Evolutionary conservation across 139 green algal species (phyloP).

Genomic region (Chlamydomonas incerta): DNA sequence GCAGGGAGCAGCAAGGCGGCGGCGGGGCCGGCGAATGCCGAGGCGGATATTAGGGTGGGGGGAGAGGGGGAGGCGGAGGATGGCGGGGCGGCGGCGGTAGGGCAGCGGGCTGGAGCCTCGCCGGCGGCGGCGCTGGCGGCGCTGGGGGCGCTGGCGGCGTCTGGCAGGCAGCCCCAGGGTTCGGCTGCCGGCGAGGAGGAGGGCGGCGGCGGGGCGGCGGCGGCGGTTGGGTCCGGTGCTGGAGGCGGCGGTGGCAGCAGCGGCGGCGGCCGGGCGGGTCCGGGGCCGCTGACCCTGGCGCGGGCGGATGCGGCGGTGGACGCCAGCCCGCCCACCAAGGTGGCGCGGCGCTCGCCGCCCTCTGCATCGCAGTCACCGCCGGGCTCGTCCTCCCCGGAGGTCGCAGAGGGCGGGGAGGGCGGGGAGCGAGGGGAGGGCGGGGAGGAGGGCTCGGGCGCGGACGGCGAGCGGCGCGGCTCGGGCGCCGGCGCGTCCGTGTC

Average conservation of each 20-base stretch:
- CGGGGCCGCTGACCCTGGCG: neutral
- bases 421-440: neutral
- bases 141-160: too few relatives aligned
- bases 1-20: too few relatives aligned
- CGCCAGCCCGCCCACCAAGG: constrained; percentile 7
- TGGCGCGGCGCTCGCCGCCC: neutral
- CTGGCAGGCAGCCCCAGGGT: too few relatives aligned
- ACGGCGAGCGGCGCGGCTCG: too few relatives aligned
- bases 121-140: neutral
- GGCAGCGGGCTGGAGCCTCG: neutral
- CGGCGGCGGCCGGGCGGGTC: neutral
- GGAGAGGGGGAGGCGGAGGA: too few relatives aligned
- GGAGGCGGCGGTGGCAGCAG: neutral
- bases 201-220: too few relatives aligned
- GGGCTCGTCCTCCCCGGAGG: neutral
- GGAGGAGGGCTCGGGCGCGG: too few relatives aligned
- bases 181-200: too few relatives aligned
- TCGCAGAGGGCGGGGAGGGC: neutral
- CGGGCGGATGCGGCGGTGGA: neutral
- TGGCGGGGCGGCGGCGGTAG: neutral
- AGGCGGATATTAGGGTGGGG: too few relatives aligned
- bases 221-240: neutral
- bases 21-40: too few relatives aligned
- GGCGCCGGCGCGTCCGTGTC: too few relatives aligned
- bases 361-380: neutral